Conservation (phyloP, 192 early-diverging fungal species). For the Geranomyces variabilis region DNA sequence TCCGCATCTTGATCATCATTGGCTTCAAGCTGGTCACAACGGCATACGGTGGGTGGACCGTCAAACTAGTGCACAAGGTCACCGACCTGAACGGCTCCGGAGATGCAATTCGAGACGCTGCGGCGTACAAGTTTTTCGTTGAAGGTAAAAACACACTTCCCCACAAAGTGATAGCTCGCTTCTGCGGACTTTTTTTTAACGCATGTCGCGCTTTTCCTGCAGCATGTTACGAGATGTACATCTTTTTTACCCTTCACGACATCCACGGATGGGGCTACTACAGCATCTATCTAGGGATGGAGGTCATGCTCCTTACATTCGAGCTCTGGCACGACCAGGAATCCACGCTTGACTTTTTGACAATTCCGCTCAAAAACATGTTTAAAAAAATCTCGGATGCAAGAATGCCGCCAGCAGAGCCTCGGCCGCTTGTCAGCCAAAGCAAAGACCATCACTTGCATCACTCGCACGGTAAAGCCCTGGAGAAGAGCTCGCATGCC, state of each 20-base stretch:
- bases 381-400: too few species aligned
- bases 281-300: slow-evolving; percentile 13
- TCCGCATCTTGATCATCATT: slow-evolving; percentile 12
- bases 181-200: too few species aligned
- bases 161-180: too few species aligned
- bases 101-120: neutral
- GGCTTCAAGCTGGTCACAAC: slow-evolving; percentile 9
- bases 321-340: slow-evolving; percentile 9
- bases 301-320: neutral
- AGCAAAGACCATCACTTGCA: too few species aligned
- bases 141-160: neutral
- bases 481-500: neutral
- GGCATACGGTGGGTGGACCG: neutral
- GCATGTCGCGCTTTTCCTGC: too few species aligned
- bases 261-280: slow-evolving; percentile 5
- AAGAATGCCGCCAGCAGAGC: too few species aligned
- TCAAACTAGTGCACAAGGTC: slow-evolving; percentile 11
- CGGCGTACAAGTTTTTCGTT: slow-evolving; percentile 1
- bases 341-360: neutral
- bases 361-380: too few species aligned
- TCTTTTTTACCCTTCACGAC: slow-evolving; percentile 13
- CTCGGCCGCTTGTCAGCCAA: too few species aligned
- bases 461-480: too few species aligned
- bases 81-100: neutral
- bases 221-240: slow-evolving; percentile 14